phyloP scores from a whole-genome alignment of 2,329 filamentous ascomycete species.

The Fusarium duplospermum region DNA sequence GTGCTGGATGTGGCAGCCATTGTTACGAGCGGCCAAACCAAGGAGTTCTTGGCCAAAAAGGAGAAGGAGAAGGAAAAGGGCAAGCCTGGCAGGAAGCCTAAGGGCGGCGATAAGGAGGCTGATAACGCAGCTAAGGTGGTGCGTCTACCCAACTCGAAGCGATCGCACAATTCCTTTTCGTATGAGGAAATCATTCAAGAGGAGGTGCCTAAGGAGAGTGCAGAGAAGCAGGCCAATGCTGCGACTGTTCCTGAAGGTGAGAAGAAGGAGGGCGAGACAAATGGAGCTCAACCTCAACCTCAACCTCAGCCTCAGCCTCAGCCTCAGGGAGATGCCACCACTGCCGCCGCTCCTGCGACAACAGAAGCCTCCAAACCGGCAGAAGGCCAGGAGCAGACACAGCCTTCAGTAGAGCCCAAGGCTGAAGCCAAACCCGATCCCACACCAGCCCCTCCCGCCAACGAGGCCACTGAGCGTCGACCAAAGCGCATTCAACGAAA shows the following conservation, averaged over 20 bases:
- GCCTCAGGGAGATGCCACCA: constrained; percentile 11
- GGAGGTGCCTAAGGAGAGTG: constrained; percentile 54
- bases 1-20: constrained; percentile 88
- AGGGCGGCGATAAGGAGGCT: constrained; percentile 63
- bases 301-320: constrained; percentile 12
- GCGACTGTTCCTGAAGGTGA: constrained; percentile 27
- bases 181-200: constrained; percentile 76
- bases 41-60: constrained; percentile 84
- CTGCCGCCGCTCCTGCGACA: not conserved
- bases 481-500: constrained; percentile 72
- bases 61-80: constrained; percentile 78
- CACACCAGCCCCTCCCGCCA: constrained; percentile 21
- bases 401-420: constrained; percentile 38
- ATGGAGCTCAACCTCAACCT: constrained; percentile 22
- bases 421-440: constrained; percentile 33
- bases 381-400: constrained; percentile 36
- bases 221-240: constrained; percentile 30
- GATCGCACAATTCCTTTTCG: constrained; percentile 75
- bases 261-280: constrained; percentile 24
- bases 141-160: constrained; percentile 78
- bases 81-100: constrained; percentile 64
- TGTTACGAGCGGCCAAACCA: constrained; percentile 83
- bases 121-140: constrained; percentile 66
- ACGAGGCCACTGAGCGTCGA: constrained; percentile 55
- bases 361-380: constrained; percentile 44